Conservation (phyloP, 1,284 basidiomycete species). For the Cutaneotrichosporon cutaneum region DNA sequence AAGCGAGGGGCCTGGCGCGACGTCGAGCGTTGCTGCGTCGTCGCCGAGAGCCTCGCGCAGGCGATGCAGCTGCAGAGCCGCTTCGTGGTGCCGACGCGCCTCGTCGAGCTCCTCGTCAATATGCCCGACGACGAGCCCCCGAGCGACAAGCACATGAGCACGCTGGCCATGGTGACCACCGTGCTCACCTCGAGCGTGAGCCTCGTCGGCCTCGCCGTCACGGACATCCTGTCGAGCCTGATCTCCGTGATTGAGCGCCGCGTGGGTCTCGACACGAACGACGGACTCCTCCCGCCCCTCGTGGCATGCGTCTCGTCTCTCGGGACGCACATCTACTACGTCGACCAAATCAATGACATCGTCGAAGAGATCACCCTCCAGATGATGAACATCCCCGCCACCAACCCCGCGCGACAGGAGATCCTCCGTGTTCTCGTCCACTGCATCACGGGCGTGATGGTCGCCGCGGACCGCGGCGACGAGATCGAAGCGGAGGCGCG, state of each 20-base stretch:
- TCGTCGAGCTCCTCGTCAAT: constrained; percentile 77
- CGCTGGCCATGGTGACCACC: constrained; percentile 79
- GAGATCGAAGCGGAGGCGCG: constrained; percentile 30
- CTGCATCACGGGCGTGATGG: constrained; percentile 46
- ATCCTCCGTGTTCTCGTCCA: constrained; percentile 61
- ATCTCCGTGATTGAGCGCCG: constrained; percentile 72
- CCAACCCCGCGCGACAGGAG: constrained; percentile 60
- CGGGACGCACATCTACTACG: constrained; percentile 83
- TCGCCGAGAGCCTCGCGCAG: constrained; percentile 70
- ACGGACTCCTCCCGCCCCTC: constrained; percentile 67
- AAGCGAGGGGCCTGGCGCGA: constrained; percentile 66
- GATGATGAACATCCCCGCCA: constrained; percentile 57
- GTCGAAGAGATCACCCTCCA: constrained; percentile 78
- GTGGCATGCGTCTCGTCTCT: constrained; percentile 80
- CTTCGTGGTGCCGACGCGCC: constrained; percentile 77
- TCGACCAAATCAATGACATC: constrained; percentile 93
- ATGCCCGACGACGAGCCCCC: constrained; percentile 62
- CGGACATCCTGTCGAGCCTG: constrained; percentile 78
- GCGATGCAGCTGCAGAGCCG: constrained; percentile 92
- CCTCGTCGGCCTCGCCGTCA: constrained; percentile 85
- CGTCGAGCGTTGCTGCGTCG: constrained; percentile 75
- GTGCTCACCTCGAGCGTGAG: constrained; percentile 76
- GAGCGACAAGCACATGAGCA: constrained; percentile 63
- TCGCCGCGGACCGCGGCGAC: constrained; percentile 39
- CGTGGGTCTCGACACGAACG: constrained; percentile 64